Conservation (phyloP, 2,329 filamentous ascomycete genomes). For the Pestalotiopsis sp. region DNA sequence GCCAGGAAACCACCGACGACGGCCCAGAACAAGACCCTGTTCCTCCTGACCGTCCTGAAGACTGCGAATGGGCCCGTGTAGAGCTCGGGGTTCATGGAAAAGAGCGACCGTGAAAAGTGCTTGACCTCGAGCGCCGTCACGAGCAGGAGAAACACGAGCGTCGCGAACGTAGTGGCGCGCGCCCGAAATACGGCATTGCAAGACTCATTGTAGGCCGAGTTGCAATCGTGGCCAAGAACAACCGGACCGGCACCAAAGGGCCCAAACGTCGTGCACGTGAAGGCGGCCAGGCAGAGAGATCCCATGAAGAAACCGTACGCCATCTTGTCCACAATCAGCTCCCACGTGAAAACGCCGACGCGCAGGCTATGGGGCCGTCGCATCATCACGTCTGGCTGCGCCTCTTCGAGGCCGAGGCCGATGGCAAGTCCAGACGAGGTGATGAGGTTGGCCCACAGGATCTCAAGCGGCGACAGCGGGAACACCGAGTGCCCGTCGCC, state of each 20-base stretch:
- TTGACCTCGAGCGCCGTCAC: constrained; percentile 76
- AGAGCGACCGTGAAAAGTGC: constrained; percentile 70
- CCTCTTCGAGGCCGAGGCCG: constrained; percentile 72
- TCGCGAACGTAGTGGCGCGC: constrained; percentile 70
- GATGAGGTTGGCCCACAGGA: constrained; percentile 77
- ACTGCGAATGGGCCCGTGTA: constrained; percentile 53
- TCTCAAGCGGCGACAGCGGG: constrained; percentile 72
- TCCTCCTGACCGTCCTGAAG: constrained; percentile 66
- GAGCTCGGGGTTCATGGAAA: constrained; percentile 63
- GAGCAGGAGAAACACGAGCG: constrained; percentile 68
- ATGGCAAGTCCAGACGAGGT: constrained; percentile 74
- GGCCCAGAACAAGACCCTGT: constrained; percentile 69
- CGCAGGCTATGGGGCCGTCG: constrained; percentile 66
- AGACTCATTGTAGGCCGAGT: constrained; percentile 50
- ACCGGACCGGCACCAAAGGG: constrained; percentile 40
- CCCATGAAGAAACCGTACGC: constrained; percentile 69
- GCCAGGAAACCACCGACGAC: constrained; percentile 62
- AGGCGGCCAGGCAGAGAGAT: constrained; percentile 61
- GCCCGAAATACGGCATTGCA: constrained; percentile 66
- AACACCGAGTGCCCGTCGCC: constrained; percentile 62
- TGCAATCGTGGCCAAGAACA: constrained; percentile 59
- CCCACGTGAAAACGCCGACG: constrained; percentile 64
- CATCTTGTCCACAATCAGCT: constrained; percentile 69
- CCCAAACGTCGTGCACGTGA: constrained; percentile 62
- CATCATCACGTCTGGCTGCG: constrained; percentile 67